phyloP scores from a whole-genome alignment of 768 basidiomycete genomes.

The Chiua virens region DNA sequence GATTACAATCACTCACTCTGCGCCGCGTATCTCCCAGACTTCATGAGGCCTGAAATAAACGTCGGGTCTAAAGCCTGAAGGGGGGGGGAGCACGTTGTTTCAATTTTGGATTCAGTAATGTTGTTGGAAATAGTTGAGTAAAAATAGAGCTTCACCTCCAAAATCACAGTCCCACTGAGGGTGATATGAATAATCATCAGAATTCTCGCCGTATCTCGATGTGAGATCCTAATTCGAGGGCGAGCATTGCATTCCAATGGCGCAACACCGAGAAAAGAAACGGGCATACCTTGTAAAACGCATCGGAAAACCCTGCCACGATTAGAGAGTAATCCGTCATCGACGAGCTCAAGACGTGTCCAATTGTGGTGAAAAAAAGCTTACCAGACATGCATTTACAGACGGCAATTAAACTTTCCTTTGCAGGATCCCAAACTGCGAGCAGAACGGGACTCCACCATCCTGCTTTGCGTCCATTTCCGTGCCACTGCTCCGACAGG shows the following conservation, averaged over 20 bases:
- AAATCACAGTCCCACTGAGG: conserved; percentile 61
- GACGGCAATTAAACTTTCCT: conserved; percentile 66
- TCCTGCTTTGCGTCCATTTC: conserved; percentile 81
- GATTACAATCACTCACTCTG: conserved; percentile 48
- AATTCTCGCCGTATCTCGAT: conserved; percentile 59
- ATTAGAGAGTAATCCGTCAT: background rate
- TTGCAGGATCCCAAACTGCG: conserved; percentile 66
- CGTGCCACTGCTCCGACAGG: conserved; percentile 87
- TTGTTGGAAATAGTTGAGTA: background rate
- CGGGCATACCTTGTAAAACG: conserved; percentile 64
- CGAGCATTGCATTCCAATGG: background rate
- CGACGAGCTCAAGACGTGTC: background rate
- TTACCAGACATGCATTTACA: conserved; percentile 90
- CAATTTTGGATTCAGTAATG: background rate
- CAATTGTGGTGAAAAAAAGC: conserved; percentile 14
- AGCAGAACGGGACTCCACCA: conserved; percentile 94
- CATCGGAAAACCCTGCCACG: conserved; percentile 73
- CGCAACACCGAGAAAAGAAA: background rate
- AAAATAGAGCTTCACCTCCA: conserved; percentile 48
- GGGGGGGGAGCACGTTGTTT: too few relatives aligned
- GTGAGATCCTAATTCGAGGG: conserved; percentile 51
- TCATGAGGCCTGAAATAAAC: conserved; percentile 71
- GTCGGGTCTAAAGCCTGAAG: conserved; percentile 57
- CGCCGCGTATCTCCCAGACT: conserved; percentile 89
- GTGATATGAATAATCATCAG: conserved; percentile 51